Conservation (phyloP, 805 yeast genomes). For the Lachancea cidri region DNA sequence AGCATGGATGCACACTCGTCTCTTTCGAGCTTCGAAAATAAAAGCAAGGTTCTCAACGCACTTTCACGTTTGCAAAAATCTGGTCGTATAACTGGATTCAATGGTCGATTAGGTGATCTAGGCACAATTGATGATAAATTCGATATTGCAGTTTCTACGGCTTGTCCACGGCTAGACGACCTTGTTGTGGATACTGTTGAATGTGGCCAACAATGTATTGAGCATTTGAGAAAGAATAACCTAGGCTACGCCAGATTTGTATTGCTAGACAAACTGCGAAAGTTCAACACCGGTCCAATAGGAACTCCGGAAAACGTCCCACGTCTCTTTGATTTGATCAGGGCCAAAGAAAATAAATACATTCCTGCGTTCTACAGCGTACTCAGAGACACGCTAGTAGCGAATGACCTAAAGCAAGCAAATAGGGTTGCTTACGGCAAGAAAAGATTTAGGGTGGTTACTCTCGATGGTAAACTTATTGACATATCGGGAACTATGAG, state of each 20-base stretch:
- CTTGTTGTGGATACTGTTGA: conserved; percentile 82
- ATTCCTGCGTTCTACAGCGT: conserved; percentile 87
- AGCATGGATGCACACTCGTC: conserved; percentile 63
- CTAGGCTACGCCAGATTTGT: conserved; percentile 89
- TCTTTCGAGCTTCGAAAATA: conserved; percentile 54
- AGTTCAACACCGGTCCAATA: conserved; percentile 52
- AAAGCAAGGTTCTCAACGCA: conserved; percentile 66
- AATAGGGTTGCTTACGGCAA: conserved; percentile 81
- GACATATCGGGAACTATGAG: conserved; percentile 94
- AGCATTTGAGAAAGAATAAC: conserved; percentile 71
- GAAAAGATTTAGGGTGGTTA: conserved; percentile 81
- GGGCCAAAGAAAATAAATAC: conserved; percentile 61
- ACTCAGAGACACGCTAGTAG: conserved; percentile 82
- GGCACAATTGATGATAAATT: conserved; percentile 87
- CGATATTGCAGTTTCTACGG: conserved; percentile 93
- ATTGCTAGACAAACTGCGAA: conserved; percentile 66
- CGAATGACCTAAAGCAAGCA: conserved; percentile 72
- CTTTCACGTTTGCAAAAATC: conserved; percentile 64
- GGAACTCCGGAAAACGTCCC: conserved; percentile 73
- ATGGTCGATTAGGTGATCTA: conserved; percentile 87
- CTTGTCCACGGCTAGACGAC: conserved; percentile 85
- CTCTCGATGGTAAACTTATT: conserved; percentile 85
- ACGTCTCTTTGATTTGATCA: conserved; percentile 77
- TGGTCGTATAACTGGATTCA: conserved; percentile 79
- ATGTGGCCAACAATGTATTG: conserved; percentile 73